Conservation (phyloP, 2,329 filamentous ascomycete genomes). For the Leptoxyphium fumago region DNA sequence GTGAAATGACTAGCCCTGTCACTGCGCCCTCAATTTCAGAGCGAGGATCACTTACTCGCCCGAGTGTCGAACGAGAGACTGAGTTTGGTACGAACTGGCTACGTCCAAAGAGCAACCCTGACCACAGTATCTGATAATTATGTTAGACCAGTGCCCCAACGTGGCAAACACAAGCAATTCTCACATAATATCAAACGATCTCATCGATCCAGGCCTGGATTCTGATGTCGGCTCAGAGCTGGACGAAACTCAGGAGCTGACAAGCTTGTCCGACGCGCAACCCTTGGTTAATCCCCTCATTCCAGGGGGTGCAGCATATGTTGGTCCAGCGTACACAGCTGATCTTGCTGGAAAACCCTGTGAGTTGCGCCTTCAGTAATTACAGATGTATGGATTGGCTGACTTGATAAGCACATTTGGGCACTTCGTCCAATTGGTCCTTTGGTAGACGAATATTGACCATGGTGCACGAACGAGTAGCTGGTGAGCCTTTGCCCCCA, state of each 20-base stretch:
- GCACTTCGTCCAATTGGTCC: conserved; percentile 43
- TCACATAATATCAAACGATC: not conserved
- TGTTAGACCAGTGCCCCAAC: too few relatives aligned
- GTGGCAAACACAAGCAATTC: not conserved
- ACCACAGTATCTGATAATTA: too few relatives aligned
- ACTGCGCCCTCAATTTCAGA: not conserved
- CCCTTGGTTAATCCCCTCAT: not conserved
- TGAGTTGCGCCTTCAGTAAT: not conserved
- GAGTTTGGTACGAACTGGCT: not conserved
- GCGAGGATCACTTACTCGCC: not conserved
- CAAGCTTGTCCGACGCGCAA: not conserved
- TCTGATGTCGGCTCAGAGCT: not conserved
- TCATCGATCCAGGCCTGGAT: not conserved
- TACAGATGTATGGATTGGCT: not conserved
- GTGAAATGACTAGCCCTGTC: not conserved
- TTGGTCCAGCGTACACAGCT: not conserved
- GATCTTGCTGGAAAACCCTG: not conserved
- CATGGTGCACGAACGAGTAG: conserved; percentile 33
- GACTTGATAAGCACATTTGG: conserved; percentile 33
- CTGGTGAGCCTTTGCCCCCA: conserved; percentile 28
- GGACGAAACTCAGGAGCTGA: not conserved
- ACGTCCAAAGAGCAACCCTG: too few relatives aligned
- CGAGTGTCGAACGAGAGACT: not conserved
- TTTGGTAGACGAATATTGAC: conserved; percentile 37
- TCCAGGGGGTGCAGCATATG: too few relatives aligned